A percentile compares a stretch with the other conserved stretches of the same genome.
These are phyloP conservation scores for Aurinia saxatilis DNA, from an alignment of 345 rosid species.

Conservation along the genomic window DNA sequence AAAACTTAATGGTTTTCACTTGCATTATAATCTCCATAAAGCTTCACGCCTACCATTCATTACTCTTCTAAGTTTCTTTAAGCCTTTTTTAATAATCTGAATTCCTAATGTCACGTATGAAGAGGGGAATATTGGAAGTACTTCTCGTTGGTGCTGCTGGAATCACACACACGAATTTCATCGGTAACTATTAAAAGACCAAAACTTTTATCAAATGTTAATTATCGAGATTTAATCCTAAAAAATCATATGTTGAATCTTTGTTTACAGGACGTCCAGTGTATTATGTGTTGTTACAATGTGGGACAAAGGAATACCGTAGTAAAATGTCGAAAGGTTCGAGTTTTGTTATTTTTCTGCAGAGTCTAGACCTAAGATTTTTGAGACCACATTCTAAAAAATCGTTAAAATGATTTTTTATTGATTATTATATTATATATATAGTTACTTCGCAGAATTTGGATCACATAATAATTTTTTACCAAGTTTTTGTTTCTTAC, in stretches of 20 bases:
- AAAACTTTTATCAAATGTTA: background rate
- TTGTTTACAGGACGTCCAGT: slow-evolving; percentile 47
- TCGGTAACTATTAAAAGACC: slow-evolving; percentile 35
- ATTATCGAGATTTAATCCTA: background rate
- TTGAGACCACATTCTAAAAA: too few species aligned
- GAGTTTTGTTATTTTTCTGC: background rate
- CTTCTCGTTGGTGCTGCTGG: slow-evolving; percentile 77
- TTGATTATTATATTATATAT: too few species aligned
- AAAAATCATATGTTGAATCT: background rate
- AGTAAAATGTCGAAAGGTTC: slow-evolving; percentile 73
- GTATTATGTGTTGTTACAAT: slow-evolving; percentile 52
- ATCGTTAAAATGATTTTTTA: too few species aligned
- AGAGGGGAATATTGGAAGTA: slow-evolving; percentile 63
- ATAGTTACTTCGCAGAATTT: too few species aligned
- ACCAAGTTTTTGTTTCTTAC: too few species aligned
- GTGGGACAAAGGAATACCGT: slow-evolving; percentile 51
- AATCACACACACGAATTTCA: slow-evolving; percentile 55
- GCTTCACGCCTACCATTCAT: background rate
- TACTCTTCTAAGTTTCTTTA: background rate
- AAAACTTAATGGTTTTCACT: background rate
- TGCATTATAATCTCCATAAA: background rate
- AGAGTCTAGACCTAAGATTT: background rate
- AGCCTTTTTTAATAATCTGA: background rate
- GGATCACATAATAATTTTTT: too few species aligned
- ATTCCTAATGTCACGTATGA: slow-evolving; percentile 26